Evolutionary conservation across 495 filamentous ascomycete genomes (phyloP).

Genomic region (Neurospora cerealis): DNA sequence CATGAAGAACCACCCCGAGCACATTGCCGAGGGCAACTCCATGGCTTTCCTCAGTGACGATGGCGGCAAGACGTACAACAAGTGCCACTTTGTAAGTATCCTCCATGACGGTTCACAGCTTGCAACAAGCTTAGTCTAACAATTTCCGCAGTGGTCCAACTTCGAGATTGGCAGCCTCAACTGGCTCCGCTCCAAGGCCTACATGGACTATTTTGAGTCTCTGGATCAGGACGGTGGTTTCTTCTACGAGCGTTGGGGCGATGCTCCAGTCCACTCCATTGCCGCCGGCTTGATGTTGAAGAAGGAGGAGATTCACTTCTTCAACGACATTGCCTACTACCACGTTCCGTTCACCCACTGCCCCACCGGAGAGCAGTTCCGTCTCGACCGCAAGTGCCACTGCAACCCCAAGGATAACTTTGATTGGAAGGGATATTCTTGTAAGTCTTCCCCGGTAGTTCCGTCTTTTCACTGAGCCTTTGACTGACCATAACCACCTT

Average conservation of each 20-base stretch:
- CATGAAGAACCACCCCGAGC: constrained; percentile 78
- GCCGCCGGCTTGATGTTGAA: constrained; percentile 74
- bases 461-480: background rate
- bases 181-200: constrained; percentile 72
- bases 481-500: constrained; percentile 5
- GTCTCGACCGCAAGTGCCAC: constrained; percentile 75
- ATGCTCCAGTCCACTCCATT: constrained; percentile 91
- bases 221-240: constrained; percentile 79
- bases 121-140: background rate
- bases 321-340: constrained; percentile 97
- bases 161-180: constrained; percentile 81
- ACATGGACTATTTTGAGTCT: constrained; percentile 69
- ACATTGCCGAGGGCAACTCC: constrained; percentile 73
- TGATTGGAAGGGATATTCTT: constrained; percentile 96
- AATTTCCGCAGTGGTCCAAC: constrained; percentile 65
- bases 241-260: constrained; percentile 91
- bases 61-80: constrained; percentile 80
- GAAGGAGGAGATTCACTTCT: constrained; percentile 95
- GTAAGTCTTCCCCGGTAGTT: constrained; percentile 40
- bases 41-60: constrained; percentile 91
- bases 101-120: background rate
- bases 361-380: constrained; percentile 72
- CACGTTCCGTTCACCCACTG: constrained; percentile 99
- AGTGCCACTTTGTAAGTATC: constrained; percentile 83
- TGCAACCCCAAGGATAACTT: constrained; percentile 97